A percentile compares a stretch with the other conserved stretches of the same genome.
These are phyloP conservation scores for Fusarium armeniacum DNA, from an alignment of 2,329 filamentous ascomycete genomes.

Conservation along the genomic window DNA sequence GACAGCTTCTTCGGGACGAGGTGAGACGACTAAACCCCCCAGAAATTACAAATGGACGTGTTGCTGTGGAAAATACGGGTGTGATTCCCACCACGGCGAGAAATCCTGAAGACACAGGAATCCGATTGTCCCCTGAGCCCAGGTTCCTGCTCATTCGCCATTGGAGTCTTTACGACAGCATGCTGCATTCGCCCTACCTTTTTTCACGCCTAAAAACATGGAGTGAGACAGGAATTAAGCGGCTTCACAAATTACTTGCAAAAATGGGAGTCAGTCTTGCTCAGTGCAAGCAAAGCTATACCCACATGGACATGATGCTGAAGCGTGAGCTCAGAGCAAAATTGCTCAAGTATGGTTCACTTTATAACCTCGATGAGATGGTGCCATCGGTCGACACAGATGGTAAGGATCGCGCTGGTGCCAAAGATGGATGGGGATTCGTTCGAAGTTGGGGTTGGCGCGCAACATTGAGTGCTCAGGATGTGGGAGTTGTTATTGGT, in stretches of 20 bases:
- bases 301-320: constrained; percentile 98
- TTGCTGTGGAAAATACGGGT: constrained; percentile 77
- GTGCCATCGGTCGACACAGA: constrained; percentile 84
- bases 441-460: constrained; percentile 98
- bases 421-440: constrained; percentile 96
- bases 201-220: constrained; percentile 93
- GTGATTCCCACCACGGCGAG: constrained; percentile 90
- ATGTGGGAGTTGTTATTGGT: constrained; percentile 92
- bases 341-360: constrained; percentile 88
- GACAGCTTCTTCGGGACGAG: constrained; percentile 90
- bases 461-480: constrained; percentile 91
- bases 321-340: constrained; percentile 89
- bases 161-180: constrained; percentile 98
- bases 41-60: constrained; percentile 72
- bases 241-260: constrained; percentile 91
- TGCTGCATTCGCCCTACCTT: constrained; percentile 96
- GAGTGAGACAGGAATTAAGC: constrained; percentile 89
- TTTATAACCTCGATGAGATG: constrained; percentile 94
- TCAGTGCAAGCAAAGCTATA: constrained; percentile 95
- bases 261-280: constrained; percentile 98
- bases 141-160: constrained; percentile 93
- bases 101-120: constrained; percentile 91
- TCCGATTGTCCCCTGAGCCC: constrained; percentile 92
- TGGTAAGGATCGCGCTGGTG: constrained; percentile 75
- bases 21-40: constrained; percentile 93